Base-by-base conservation (phyloP, 108 stramenopile genomes). In the Conticribra weissflogii region DNA sequence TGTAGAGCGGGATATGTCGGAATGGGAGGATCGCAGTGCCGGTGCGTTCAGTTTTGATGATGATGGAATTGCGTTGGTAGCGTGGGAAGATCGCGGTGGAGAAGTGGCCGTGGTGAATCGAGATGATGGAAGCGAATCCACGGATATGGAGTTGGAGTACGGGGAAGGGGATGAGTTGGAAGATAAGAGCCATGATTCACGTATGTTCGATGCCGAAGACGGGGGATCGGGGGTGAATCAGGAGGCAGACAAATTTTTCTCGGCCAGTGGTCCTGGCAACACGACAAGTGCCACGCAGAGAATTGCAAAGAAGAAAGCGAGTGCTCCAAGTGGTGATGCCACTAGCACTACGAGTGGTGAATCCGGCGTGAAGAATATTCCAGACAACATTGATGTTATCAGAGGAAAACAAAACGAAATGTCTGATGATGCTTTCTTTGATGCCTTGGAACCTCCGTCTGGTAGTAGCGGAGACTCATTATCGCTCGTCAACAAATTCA, bases 151-250 rank as follows among this genome's bases (percentile, higher is more conserved):
- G 19, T 54, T 78, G 46, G 77, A 78, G 30, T 77, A 68, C 51
- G 76, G 76, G 21, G 76, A 77, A 31, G 76, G 76, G 23, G 68
- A 77, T 0, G 76, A 77, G 56, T 48, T 77, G 41, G 76, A 77
- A 44, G 77, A 78, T 61, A 55, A 66, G 45, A 53, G 49, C 23
- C 77, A 78, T 57, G 77, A 78, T 58, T 47, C 49, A 27, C 52
- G 77, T 28, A 36, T 78, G 57, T 78, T 78, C 54, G 77, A 78
- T 71, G 57, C 47, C 16, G 68, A 70, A 23, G 69, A 71, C 58
- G 64, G 69, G 2, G 77, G 77, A 15, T 33, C 24, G 17, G 69
- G 69, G 1, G 49, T 71, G 29, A 56, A 71, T 12, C 46, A 59
- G 45, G 68, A 78, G 59, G 77, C 77, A 16, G 30, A 71, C 16